Evolutionary conservation across 2,329 filamentous ascomycete genomes (phyloP), one percentile per base, ranked within the genome.

Genomic region (Aureobasidium subglaciale): DNA sequence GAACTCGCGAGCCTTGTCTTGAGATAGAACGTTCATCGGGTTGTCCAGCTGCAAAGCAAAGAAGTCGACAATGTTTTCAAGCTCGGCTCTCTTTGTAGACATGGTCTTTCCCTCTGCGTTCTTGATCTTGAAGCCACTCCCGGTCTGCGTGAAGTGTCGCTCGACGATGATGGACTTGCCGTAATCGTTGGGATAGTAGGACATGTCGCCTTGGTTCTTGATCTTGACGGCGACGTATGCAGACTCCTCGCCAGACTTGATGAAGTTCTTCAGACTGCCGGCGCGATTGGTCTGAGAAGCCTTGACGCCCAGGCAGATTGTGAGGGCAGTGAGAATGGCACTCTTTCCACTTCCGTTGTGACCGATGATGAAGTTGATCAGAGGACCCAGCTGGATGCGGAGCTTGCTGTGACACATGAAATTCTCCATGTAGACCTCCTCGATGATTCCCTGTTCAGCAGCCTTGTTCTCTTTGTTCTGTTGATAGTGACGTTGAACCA

Each of bases 301-400:
- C 70, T 96, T 97, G 18, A 88, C 92, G 58, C 93, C 93, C n/a
- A 99, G 78, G 65, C 93, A 97, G 30, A 99, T 78, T 0, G 90
- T 96, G 61, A 99, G 82, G 4, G 90, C 93, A 0, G 93, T 97
- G 25, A 99, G 75, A 13, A 97, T 87, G 2, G 93, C 93, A 69
- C 93, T 99, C 75, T 99, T 99, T 32, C 93, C 93, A 67, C 92
- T 97, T 29, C 93, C 93, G 67, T 99, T 99, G 70, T 96, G 90
- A 15, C 93, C 93, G 55, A 96, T 91, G 59, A 99, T 91, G 71
- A 99, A 99, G 71, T 99, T 99, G 70, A 99, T 95, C 34, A 96
- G 76, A 0, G 93, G 93, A 0, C 93, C 93, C n/a, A 99, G 78
- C 56, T 87, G 81, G 58, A 95, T 87, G 40, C 86, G 83, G 16